Percentiles rank a stretch among this genome's conserved stretches.
Conservation (phyloP, 2,329 filamentous ascomycete genomes). For the Calcarisporium arbuscula region DNA sequence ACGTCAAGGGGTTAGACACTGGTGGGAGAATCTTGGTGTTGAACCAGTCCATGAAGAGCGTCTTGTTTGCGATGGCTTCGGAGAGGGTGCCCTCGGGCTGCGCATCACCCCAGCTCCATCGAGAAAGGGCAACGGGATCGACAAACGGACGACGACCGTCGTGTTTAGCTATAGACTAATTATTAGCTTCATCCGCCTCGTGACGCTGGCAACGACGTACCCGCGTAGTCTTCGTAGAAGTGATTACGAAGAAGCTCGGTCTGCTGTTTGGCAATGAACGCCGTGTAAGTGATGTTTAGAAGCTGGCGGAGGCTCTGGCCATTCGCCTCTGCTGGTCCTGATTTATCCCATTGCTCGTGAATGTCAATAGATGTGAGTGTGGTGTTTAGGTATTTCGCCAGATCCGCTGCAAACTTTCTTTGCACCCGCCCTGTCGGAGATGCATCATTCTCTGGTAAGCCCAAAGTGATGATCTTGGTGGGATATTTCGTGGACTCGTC, state of each 20-base stretch:
- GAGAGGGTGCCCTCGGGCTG: too few relatives aligned
- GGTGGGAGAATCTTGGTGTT: slow-evolving; percentile 33
- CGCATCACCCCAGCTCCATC: slow-evolving; percentile 29
- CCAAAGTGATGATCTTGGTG: too few relatives aligned
- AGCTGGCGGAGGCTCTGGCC: too few relatives aligned
- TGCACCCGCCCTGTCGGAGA: too few relatives aligned
- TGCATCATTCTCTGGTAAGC: too few relatives aligned
- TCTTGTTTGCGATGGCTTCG: slow-evolving; percentile 42
- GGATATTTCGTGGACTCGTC: too few relatives aligned
- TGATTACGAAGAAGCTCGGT: slow-evolving; percentile 28
- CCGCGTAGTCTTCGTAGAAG: slow-evolving; percentile 33
- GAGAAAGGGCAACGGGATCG: slow-evolving; percentile 26
- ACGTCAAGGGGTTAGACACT: slow-evolving; percentile 24
- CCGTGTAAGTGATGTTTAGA: slow-evolving; percentile 27
- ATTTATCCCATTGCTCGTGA: too few relatives aligned
- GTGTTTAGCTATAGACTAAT: slow-evolving; percentile 17
- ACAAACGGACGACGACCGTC: slow-evolving; percentile 29
- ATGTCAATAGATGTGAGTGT: too few relatives aligned
- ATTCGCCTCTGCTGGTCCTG: too few relatives aligned
- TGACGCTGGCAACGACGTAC: slow-evolving; percentile 8
- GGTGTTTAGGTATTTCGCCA: too few relatives aligned
- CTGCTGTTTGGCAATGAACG: slow-evolving; percentile 31
- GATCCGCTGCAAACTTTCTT: too few relatives aligned
- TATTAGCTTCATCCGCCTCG: neutral
- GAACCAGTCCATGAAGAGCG: slow-evolving; percentile 40